These are phyloP conservation scores for Xylaria digitata DNA, from an alignment of 2,329 filamentous ascomycete species.

Conservation along the genomic window DNA sequence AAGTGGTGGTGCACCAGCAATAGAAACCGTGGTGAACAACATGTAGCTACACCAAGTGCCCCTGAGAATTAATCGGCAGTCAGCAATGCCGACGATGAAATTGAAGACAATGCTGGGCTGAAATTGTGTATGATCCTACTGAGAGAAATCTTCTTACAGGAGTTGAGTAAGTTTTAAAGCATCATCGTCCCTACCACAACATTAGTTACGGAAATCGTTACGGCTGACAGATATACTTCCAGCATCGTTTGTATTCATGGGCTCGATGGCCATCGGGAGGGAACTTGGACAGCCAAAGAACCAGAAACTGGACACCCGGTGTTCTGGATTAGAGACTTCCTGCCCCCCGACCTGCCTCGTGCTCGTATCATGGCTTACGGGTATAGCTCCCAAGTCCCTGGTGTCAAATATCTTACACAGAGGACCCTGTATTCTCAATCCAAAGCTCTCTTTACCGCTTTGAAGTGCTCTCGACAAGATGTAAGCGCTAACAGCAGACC, in stretches of 20 bases:
- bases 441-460: background rate
- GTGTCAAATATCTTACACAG: conserved; percentile 4
- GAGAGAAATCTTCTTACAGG: background rate
- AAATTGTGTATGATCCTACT: background rate
- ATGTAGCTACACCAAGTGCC: background rate
- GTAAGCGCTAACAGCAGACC: background rate
- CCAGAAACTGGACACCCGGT: background rate
- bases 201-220: background rate
- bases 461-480: background rate
- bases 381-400: conserved; percentile 5
- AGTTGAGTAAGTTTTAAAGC: background rate
- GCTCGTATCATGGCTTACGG: conserved; percentile 14
- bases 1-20: background rate
- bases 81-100: background rate
- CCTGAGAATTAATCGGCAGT: background rate
- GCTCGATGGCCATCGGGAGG: conserved; percentile 4
- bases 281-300: conserved; percentile 4
- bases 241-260: conserved; percentile 15
- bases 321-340: conserved; percentile 6
- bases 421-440: conserved; percentile 1
- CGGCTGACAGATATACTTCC: background rate
- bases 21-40: background rate
- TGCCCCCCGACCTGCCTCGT: background rate
- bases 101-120: background rate
- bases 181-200: background rate